Evolutionary conservation across 306 rosid species (phyloP).

Genomic region (Pyrus pyrifolia): DNA sequence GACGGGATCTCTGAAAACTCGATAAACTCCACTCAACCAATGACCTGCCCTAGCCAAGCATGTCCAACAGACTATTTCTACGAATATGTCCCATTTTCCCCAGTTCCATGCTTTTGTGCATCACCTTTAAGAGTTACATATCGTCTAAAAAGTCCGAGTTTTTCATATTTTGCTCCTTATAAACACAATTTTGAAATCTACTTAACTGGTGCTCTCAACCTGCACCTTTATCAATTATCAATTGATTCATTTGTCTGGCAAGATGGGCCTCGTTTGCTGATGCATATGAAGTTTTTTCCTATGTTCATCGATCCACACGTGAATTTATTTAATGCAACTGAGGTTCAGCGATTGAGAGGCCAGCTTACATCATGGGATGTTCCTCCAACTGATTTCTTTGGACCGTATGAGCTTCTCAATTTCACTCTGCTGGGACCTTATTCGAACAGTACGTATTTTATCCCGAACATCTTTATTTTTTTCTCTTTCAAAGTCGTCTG

Average conservation of each 20-base stretch:
- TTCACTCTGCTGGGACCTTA: conserved; percentile 53
- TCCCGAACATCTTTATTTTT: background rate
- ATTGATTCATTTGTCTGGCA: conserved; percentile 59
- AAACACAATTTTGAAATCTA: conserved; percentile 24
- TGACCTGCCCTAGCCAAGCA: conserved; percentile 25
- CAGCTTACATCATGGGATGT: conserved; percentile 44
- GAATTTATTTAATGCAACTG: conserved; percentile 36
- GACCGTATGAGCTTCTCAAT: conserved; percentile 86
- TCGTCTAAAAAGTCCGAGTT: conserved; percentile 91
- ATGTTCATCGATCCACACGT: background rate
- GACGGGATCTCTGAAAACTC: conserved; percentile 8
- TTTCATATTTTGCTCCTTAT: conserved; percentile 67
- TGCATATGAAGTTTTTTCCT: conserved; percentile 75
- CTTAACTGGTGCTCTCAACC: conserved; percentile 33
- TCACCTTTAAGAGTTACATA: conserved; percentile 69
- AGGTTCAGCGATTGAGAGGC: conserved; percentile 37
- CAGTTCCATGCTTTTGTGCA: conserved; percentile 62
- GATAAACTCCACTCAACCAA: conserved; percentile 15
- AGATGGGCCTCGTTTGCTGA: conserved; percentile 67
- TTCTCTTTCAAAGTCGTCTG: background rate
- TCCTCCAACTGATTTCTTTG: conserved; percentile 47
- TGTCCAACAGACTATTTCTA: conserved; percentile 58
- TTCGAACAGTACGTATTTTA: conserved; percentile 39
- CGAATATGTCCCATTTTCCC: conserved; percentile 51
- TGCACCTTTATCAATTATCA: conserved; percentile 44